phyloP scores from a whole-genome alignment of 2,329 filamentous ascomycete genomes.

The Didymella arachidicola region DNA sequence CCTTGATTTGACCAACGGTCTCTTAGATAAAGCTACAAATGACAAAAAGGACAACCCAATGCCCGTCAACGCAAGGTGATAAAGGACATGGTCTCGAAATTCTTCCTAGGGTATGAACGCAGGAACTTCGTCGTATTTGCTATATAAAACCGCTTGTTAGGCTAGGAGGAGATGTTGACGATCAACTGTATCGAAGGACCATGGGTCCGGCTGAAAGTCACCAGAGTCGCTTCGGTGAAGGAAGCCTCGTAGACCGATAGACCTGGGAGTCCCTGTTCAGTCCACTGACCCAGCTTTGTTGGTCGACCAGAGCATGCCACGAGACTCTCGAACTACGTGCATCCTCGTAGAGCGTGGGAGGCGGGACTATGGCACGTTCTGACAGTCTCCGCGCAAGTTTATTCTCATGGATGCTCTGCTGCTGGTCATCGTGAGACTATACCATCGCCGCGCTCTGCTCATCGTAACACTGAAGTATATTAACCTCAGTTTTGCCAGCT shows the following conservation, averaged over 20 bases:
- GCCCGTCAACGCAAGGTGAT: not conserved
- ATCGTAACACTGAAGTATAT: not conserved
- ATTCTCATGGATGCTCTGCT: not conserved
- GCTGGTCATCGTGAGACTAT: not conserved
- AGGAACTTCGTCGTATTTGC: not conserved
- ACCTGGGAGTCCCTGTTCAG: not conserved
- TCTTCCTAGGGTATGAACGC: not conserved
- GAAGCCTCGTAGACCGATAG: not conserved
- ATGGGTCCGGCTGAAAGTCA: conserved; percentile 22
- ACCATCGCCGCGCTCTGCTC: not conserved
- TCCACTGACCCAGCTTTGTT: not conserved
- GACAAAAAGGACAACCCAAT: not conserved
- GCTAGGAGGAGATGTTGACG: not conserved
- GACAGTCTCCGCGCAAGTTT: not conserved
- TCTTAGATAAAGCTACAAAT: not conserved
- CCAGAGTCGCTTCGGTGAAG: conserved; percentile 28
- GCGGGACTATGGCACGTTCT: no score
- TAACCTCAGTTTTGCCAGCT: not conserved
- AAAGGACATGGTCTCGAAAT: not conserved
- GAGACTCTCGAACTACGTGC: not conserved
- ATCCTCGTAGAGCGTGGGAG: not conserved
- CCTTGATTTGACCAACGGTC: not conserved
- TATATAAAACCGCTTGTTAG: not conserved
- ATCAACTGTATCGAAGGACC: not conserved
- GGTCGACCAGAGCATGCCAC: not conserved